Percentiles rank a stretch among this genome's conserved stretches.
phyloP scores from a whole-genome alignment of 2,329 filamentous ascomycete genomes.

The Talaromyces rugulosus region DNA sequence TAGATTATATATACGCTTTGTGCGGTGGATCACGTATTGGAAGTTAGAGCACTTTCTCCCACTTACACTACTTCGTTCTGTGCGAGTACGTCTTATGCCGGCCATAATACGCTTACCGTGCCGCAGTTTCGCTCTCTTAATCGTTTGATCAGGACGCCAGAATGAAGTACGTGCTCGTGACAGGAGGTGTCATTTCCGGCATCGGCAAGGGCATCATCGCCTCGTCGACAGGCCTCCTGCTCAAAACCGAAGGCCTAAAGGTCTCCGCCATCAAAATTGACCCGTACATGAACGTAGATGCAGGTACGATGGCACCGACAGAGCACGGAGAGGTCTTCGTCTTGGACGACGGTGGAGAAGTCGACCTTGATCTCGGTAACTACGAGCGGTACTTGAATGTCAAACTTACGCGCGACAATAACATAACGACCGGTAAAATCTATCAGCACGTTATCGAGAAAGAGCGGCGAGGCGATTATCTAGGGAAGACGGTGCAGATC shows the following conservation, averaged over 20 bases:
- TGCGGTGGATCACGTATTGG: not conserved
- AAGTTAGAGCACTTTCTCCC: not conserved
- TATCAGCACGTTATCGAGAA: constrained; percentile 83
- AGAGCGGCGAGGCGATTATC: constrained; percentile 10
- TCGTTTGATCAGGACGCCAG: constrained; percentile 4
- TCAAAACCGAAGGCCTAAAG: constrained; percentile 75
- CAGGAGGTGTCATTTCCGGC: constrained; percentile 56
- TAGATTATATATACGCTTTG: not conserved
- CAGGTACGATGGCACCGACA: constrained; percentile 26
- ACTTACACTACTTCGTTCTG: not conserved
- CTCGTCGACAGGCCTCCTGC: constrained; percentile 66
- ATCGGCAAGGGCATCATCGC: constrained; percentile 57
- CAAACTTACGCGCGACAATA: constrained; percentile 78
- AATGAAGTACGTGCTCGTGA: constrained; percentile 73
- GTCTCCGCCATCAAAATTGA: constrained; percentile 52
- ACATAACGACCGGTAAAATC: constrained; percentile 97
- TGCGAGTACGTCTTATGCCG: not conserved
- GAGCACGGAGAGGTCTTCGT: constrained; percentile 84
- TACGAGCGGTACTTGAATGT: constrained; percentile 79
- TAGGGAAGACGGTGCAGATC: constrained; percentile 10
- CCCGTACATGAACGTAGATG: constrained; percentile 72
- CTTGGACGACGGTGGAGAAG: constrained; percentile 74
- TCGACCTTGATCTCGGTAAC: constrained; percentile 70
- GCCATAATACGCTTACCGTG: not conserved
- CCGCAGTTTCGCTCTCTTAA: not conserved